Evolutionary conservation across 257 asterid species (phyloP), one percentile per base, ranked within the genome.

Genomic region (Solanum habrochaites): DNA sequence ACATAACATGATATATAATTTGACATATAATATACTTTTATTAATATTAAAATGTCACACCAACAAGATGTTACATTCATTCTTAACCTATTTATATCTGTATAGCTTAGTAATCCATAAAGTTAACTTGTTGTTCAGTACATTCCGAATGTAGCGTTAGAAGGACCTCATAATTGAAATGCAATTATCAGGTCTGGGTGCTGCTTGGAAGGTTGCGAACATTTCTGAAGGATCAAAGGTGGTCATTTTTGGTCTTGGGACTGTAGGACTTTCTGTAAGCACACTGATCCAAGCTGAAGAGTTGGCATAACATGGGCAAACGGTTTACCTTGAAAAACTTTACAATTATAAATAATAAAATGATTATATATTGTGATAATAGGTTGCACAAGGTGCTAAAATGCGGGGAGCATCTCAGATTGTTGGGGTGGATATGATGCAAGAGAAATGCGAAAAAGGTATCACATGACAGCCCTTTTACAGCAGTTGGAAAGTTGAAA

Each of bases 181-280:
- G 74, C 74, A 40, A 66, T 90, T n/a, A 47, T 35, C 90, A 97
- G 99, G 99, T 80, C 92, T 97, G 58, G 99, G 99, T 72, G 98
- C 99, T 35, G 98, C 99, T 88, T 97, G 99, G 99, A 97, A 94
- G 90, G 98, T 97, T 81, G 99, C 99, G 74, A 94, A 94, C 90
- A 83, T 95, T 89, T 88, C 98, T 35, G 82, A 91, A 94, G 98
- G 98, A 89, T 95, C 98, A 40, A 94, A 93, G 18, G 95, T 95
- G 29, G 98, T 92, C 78, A 90, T 96, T 88, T 96, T 94, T 88
- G 99, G 99, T 88, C 99, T 96, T 87, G 99, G 98, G 89, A 95
- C 99, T 82, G 98, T 96, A 64, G 99, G 99, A 88, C 98, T 96
- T 91, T 94, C 98, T 42, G 99, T 96, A 90, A 94, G 99, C 93